Percentiles rank a stretch among this genome's conserved stretches.
Conservation (phyloP, 129 eudicot genomes). For the Scalesia atractyloides region DNA sequence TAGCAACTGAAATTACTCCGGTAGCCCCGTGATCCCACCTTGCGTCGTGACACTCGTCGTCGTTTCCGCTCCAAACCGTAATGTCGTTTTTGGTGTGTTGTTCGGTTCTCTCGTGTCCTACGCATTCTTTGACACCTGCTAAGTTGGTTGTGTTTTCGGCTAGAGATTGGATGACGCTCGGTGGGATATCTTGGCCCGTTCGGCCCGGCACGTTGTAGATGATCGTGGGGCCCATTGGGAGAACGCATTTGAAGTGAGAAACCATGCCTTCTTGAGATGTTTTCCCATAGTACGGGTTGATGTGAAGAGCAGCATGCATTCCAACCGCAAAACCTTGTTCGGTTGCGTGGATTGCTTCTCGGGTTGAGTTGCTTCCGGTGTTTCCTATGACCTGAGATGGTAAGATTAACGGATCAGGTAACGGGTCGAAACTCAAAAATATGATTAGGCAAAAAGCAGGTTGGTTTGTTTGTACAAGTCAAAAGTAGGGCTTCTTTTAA, state of each 20-base stretch:
- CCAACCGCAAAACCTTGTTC: constrained; percentile 86
- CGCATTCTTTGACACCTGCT: constrained; percentile 69
- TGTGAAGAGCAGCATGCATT: constrained; percentile 88
- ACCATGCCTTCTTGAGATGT: constrained; percentile 71
- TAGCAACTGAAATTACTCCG: constrained; percentile 72
- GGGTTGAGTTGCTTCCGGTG: constrained; percentile 79
- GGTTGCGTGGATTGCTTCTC: constrained; percentile 76
- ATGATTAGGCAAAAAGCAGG: background rate
- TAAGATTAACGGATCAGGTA: background rate
- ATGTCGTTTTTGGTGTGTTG: constrained; percentile 46
- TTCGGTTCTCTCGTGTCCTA: constrained; percentile 59
- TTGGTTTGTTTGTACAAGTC: background rate
- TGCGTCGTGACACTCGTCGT: constrained; percentile 75
- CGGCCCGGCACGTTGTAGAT: constrained; percentile 76
- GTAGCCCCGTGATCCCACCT: constrained; percentile 75
- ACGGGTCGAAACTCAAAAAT: background rate
- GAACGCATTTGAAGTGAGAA: constrained; percentile 68
- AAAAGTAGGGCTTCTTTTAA: background rate
- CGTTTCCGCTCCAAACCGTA: constrained; percentile 79
- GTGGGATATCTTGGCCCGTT: constrained; percentile 84
- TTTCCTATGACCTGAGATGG: constrained; percentile 63
- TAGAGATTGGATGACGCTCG: constrained; percentile 47
- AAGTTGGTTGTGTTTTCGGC: constrained; percentile 60
- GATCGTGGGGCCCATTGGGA: constrained; percentile 77
- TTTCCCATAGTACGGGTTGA: constrained; percentile 86